Evolutionary conservation across 1,284 basidiomycete species (phyloP), one percentile per base, ranked within the genome.

Genomic region (Porodaedalea pini): DNA sequence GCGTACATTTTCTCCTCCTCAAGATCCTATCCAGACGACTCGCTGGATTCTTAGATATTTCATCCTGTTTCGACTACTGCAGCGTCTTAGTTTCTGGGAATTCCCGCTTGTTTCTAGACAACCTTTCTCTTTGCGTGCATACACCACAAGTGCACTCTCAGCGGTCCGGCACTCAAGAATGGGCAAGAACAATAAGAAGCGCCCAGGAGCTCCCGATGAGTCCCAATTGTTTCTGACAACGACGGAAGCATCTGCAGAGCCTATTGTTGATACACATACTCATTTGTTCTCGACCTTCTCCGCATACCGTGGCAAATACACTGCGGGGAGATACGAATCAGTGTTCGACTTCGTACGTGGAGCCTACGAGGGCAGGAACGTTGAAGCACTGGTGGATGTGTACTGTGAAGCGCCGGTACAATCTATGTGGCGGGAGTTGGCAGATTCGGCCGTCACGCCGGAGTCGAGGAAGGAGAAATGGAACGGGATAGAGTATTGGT

Each of bases 261-360:
- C 81, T 1, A 82, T 92, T 63, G 75, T 90, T 10, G 90, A 92
- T 69, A 92, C 90, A 0, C 90, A 92, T 68, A 90, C 87, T 0
- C 90, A 92, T 65, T 71, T 92, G 10, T 75, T 83, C 10, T 82
- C 86, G 0, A 92, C 89, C 0, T 92, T 81, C 63, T 74, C 77
- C 1, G 64, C 74, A 8, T 92, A 91, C 65, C 74, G 76, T 19
- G 66, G 62, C 32, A 81, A 80, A 58, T 92, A 89, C 66, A 78
- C 78, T 7, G 65, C 73, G 0, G 82, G 79, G 0, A 74, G 74
- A 48, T 78, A 79, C 62, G 66, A 72, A 4, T 78, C 75, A 10
- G 71, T 88, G 4, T 81, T 77, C 67, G 85, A 87, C 43, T 89
- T 91, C 61, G 78, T 87, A 1, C 75, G 77, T 1, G 82, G 74